Base-by-base conservation (phyloP, 2,329 filamentous ascomycete species). In the Talaromyces sp. region DNA sequence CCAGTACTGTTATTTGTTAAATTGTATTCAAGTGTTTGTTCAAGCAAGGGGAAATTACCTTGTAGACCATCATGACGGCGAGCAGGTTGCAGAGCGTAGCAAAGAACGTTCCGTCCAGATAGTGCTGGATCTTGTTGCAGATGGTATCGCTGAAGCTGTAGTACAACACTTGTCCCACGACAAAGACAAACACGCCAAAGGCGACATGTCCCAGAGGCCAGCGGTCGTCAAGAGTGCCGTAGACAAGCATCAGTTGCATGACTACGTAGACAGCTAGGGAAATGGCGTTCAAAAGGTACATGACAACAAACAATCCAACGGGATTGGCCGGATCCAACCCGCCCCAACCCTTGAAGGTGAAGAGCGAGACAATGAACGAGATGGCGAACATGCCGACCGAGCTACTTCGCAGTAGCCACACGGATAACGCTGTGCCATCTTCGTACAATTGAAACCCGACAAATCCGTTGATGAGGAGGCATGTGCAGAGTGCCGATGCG, bases 21-120 rank as follows among this genome's bases (percentile, higher is more conserved):
- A 21, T 24, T 24, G 19, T 69, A 77, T 72, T 61, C 53, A 11
- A 10, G 17, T 56, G 7, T 51, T 8, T 10, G 12, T 12, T 12
- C 10, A 32, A 32, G 31, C 1, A 7, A 12, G 17, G 17, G 14
- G 35, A n/a, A n/a, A 38, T 64, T 76, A 88, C 91, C 88, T 99
- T 99, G 84, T 99, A 99, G 41, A 99, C 88, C 94, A 97, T 99
- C 94, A 99, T 99, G 63, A 99, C 93, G 12, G 88, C 91, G 50
- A 99, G 80, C 51, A 99, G 78, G 72, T 99, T 99, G 80, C 92
- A 94, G 59, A 93, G 87, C 0, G 93, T 97, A 4, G 92, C 91
- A 71, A 99, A 92, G 79, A 97, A 96, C 54, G 97, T 78, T 0
- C 93, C 93, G 70, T 99, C 94, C 54, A 99, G 78, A 72, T 97